These are phyloP conservation scores for Drechslera avenae DNA, from an alignment of 2,329 filamentous ascomycete species.

Conservation along the genomic window DNA sequence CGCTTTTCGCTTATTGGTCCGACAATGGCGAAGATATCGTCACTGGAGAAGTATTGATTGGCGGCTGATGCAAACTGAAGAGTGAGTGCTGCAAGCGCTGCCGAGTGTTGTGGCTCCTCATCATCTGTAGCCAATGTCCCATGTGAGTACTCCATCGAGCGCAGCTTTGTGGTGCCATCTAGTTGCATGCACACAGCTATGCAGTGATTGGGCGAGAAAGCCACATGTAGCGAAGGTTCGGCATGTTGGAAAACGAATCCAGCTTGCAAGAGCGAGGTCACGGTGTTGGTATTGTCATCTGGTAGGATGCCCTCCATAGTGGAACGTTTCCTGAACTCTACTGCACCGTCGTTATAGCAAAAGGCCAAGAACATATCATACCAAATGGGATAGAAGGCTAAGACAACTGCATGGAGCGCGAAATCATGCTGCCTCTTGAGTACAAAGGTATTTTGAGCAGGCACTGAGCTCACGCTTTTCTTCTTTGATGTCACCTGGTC, in stretches of 20 bases:
- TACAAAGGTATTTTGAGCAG: conserved; percentile 43
- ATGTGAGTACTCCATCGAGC: conserved; percentile 50
- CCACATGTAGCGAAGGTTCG: conserved; percentile 59
- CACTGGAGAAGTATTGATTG: conserved; percentile 54
- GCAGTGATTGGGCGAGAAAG: conserved; percentile 56
- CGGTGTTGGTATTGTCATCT: conserved; percentile 66
- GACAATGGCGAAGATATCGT: conserved; percentile 55
- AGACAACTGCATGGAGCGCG: conserved; percentile 69
- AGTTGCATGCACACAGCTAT: conserved; percentile 52
- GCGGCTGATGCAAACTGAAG: conserved; percentile 51
- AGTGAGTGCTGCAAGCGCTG: conserved; percentile 49
- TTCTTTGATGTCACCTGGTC: conserved; percentile 73
- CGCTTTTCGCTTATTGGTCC: conserved; percentile 34
- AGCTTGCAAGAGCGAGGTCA: conserved; percentile 74
- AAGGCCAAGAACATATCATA: conserved; percentile 75
- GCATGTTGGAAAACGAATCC: conserved; percentile 75
- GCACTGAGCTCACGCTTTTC: conserved; percentile 55
- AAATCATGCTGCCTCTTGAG: conserved; percentile 68
- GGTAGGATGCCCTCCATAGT: conserved; percentile 72
- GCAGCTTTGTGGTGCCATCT: conserved; percentile 51
- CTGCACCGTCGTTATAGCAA: conserved; percentile 76
- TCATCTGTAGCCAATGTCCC: conserved; percentile 40
- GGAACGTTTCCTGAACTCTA: conserved; percentile 78
- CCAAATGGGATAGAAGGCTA: conserved; percentile 71
- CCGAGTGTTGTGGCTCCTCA: conserved; percentile 41